These are phyloP conservation scores for Canna indica DNA, from an alignment of 176 grass and related monocot genomes.

Conservation along the genomic window DNA sequence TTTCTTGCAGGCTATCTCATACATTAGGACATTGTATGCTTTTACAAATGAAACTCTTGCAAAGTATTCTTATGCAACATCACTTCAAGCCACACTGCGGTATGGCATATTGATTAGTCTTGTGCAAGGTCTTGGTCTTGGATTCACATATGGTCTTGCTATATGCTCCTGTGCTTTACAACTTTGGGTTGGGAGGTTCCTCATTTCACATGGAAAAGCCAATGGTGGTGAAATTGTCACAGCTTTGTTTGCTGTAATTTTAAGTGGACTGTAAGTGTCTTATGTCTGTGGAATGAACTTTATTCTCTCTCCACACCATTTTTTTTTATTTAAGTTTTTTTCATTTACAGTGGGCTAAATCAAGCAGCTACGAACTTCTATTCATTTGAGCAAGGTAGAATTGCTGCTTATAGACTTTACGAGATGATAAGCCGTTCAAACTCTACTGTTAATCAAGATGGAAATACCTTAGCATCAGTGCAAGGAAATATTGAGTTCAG, in stretches of 20 bases:
- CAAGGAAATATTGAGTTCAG: constrained; percentile 98
- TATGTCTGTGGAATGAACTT: constrained; percentile 1
- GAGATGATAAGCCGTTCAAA: constrained; percentile 98
- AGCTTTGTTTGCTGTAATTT: constrained; percentile 89
- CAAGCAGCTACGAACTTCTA: constrained; percentile 99
- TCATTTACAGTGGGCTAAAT: constrained; percentile 75
- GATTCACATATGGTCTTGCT: constrained; percentile 97
- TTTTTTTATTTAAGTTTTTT: constrained; percentile 11
- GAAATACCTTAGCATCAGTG: constrained; percentile 54
- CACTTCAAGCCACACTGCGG: constrained; percentile 87
- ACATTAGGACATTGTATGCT: constrained; percentile 74
- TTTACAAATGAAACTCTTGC: constrained; percentile 97
- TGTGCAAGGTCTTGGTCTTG: constrained; percentile 97
- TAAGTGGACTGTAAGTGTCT: constrained; percentile 88
- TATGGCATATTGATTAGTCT: constrained; percentile 99
- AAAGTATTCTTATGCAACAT: constrained; percentile 97
- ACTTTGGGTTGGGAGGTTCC: constrained; percentile 85
- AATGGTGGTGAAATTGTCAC: constrained; percentile 91
- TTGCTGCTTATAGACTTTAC: constrained; percentile 94
- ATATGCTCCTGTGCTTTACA: constrained; percentile 96
- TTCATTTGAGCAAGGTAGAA: constrained; percentile 96
- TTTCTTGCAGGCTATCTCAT: constrained; percentile 59
- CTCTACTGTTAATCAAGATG: constrained; percentile 79
- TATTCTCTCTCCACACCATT: constrained; percentile 10
- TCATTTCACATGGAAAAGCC: constrained; percentile 64